Evolutionary conservation across 257 asterid genomes (phyloP), one percentile per base, ranked within the genome.

Genomic region (Salvia hispanica): DNA sequence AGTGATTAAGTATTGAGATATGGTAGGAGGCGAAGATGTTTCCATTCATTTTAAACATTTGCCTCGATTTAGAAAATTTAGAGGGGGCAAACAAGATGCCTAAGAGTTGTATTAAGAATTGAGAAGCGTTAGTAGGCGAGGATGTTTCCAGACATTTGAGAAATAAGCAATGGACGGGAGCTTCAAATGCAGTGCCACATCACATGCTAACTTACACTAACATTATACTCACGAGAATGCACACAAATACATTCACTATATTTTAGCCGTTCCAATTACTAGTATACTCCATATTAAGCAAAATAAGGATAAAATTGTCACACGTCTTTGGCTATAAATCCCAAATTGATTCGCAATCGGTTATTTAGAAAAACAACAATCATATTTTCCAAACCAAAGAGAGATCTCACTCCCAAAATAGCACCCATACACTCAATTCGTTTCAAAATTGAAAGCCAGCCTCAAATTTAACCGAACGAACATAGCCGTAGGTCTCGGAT

Each of bases 401-500:
- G 65, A 40, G 37, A 61, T 43, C 12, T 15, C 51, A 56, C 45
- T 46, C 12, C 46, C 9, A 57, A 13, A 65, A 51, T 46, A 66
- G 25, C 70, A 64, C 43, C 55, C 53, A 61, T 11, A 64, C 58
- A 43, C 42, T 34, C 53, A 12, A 39, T 53, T 44, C 68, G 31
- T 25, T 34, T 3, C 5, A 34, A 34, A 47, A 40, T 58, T 69
- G 51, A 73, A 34, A 46, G 55, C 57, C 47, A 73, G 39, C 44
- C 12, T 37, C 58, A 72, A 70, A 69, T 57, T 39, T 7, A 66
- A 18, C 59, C 64, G 53, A 46, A 33, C 58, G 47, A 66, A 53
- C 45, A 45, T 12, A 40, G 46, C 78, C 76, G 76, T 34, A 55
- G 48, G 57, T 13, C 34, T 70, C 76, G 80, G 82, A 79, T 82